Evolutionary conservation across 371 early-diverging fungal genomes (phyloP).

Genomic region (Mortierella sp.): DNA sequence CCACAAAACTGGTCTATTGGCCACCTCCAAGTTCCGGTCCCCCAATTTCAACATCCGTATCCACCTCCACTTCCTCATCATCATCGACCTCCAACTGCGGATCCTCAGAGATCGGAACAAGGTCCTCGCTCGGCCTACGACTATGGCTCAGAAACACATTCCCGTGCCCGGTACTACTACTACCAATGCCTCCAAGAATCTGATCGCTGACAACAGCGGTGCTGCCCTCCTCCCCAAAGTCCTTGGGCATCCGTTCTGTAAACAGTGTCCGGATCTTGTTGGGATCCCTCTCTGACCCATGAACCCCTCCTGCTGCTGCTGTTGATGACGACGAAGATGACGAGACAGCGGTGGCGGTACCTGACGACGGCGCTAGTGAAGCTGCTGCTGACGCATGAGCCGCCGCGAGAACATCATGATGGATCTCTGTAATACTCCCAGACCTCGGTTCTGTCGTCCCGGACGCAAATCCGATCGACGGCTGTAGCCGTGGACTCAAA

Average conservation of each 20-base stretch:
- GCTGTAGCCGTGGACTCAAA: slow-evolving; percentile 17
- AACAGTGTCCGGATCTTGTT: slow-evolving; percentile 34
- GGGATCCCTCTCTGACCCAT: slow-evolving; percentile 25
- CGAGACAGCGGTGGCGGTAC: too few species aligned
- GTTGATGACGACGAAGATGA: too few species aligned
- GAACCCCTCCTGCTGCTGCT: not conserved
- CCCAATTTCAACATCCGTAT: slow-evolving; percentile 1
- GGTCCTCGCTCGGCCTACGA: slow-evolving; percentile 34
- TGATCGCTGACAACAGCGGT: not conserved
- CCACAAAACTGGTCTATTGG: not conserved
- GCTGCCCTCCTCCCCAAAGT: slow-evolving; percentile 35
- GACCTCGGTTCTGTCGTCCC: slow-evolving; percentile 38
- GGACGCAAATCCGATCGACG: slow-evolving; percentile 18
- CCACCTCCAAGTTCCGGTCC: slow-evolving; percentile 12
- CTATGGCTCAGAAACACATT: slow-evolving; percentile 18
- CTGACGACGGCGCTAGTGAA: not conserved
- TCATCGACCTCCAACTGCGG: slow-evolving; percentile 26
- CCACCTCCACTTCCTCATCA: slow-evolving; percentile 1
- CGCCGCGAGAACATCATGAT: slow-evolving; percentile 5
- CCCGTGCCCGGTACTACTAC: not conserved
- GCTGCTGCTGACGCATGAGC: not conserved
- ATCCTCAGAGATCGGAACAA: slow-evolving; percentile 39
- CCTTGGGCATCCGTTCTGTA: slow-evolving; percentile 55
- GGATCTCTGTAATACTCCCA: slow-evolving; percentile 38
- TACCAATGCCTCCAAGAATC: too few species aligned